Evolutionary conservation across 2,329 filamentous ascomycete species (phyloP).

Genomic region (Penicillium griseofulvum): DNA sequence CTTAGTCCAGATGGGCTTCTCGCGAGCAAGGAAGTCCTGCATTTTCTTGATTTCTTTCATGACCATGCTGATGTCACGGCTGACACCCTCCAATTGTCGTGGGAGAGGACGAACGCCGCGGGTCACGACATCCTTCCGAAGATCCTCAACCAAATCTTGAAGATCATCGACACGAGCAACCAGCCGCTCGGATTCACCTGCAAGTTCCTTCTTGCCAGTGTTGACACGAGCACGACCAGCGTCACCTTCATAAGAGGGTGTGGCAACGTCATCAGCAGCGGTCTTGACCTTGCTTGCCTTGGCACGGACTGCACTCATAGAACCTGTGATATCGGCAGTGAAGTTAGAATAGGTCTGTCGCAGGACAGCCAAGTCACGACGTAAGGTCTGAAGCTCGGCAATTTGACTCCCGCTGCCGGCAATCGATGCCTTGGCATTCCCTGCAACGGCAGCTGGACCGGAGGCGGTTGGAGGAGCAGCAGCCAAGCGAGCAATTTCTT

Average conservation of each 20-base stretch:
- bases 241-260: conserved; percentile 71
- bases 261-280: conserved; percentile 65
- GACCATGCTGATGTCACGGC: conserved; percentile 79
- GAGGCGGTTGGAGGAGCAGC: conserved; percentile 44
- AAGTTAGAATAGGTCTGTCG: conserved; percentile 93
- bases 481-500: conserved; percentile 72
- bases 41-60: conserved; percentile 88
- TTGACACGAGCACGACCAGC: conserved; percentile 84
- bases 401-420: conserved; percentile 60
- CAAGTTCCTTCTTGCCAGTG: conserved; percentile 80
- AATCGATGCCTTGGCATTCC: conserved; percentile 27
- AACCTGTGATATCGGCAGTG: conserved; percentile 80
- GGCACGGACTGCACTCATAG: conserved; percentile 76
- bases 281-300: conserved; percentile 81
- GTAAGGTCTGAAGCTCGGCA: conserved; percentile 74
- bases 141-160: conserved; percentile 94
- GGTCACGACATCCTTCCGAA: conserved; percentile 93
- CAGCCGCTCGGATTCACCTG: conserved; percentile 82
- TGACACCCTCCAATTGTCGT: conserved; percentile 82
- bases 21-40: conserved; percentile 83
- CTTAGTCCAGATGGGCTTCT: conserved; percentile 98
- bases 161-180: conserved; percentile 92
- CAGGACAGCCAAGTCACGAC: conserved; percentile 84
- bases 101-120: conserved; percentile 89
- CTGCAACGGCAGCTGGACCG: conserved; percentile 20